Base-by-base conservation (phyloP, 2,329 filamentous ascomycete species). In the Colletotrichum costaricense region DNA sequence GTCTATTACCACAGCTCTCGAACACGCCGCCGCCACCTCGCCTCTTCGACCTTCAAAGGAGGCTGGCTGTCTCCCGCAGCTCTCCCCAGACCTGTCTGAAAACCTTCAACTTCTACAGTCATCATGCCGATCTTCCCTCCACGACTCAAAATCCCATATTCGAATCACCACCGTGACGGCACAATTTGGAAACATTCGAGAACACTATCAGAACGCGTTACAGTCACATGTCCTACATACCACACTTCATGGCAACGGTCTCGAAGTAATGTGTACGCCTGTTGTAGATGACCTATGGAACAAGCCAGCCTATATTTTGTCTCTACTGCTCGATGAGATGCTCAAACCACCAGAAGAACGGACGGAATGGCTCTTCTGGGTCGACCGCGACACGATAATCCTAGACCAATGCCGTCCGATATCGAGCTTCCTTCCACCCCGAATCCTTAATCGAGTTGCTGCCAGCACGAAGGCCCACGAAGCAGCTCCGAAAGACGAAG, bases 301-400 rank as follows among this genome's bases (percentile, higher is more conserved):
- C 8, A 85, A 85, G 72, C 83, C 82, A 5, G 81, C 82, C 8
- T 83, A 81, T 62, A 75, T 85, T 8, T 74, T 84, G 42, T 79
- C 80, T 26, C 76, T 84, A 14, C 42, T 76, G 3, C 35, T 76
- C n/a, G 62, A 60, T 4, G 75, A 76, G 63, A 71, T 76, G 70
- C 30, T 60, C 5, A 76, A 76, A 42, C 68, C 70, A 14, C 14
- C 49, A 3, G 55, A 71, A 12, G 66, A 76, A 26, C 67, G 75
- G 0, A 57, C 75, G 2, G 67, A 76, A 38, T 76, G 75, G 75
- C 28, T 76, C 2, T 63, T 76, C 54, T 76, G 77, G 77, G 72
- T 76, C 24, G 77, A 78, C 68, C 71, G 74, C 19, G 77, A 78
- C 52, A 74, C 75, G 19, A 73, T 77, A 55, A 64, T 74, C 7